A percentile compares a stretch with the other conserved stretches of the same genome.
Evolutionary conservation across 23 red algal species (phyloP).

Genomic region (Gracilaria domingensis): DNA sequence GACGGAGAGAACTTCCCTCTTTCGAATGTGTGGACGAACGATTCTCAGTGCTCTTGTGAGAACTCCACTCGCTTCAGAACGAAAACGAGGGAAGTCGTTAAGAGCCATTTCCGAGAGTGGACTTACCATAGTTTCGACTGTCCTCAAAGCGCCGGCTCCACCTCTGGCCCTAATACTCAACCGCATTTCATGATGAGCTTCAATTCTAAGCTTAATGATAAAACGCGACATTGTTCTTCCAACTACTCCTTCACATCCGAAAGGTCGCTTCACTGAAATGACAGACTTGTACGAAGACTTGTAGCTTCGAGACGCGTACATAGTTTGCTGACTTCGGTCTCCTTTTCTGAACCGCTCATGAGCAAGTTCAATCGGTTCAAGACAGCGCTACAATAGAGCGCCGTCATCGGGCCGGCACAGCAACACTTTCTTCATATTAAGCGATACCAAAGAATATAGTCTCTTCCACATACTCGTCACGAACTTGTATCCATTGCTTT

Average conservation of each 20-base stretch:
- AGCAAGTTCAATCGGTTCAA: slow-evolving; percentile 89
- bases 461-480: too few species aligned
- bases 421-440: too few species aligned
- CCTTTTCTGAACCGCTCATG: slow-evolving; percentile 88
- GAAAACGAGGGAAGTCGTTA: too few species aligned
- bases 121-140: slow-evolving; percentile 50
- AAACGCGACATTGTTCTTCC: slow-evolving; percentile 82
- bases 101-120: too few species aligned
- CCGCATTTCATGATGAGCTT: slow-evolving; percentile 81
- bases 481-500: too few species aligned
- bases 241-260: slow-evolving; percentile 65
- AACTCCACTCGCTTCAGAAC: too few species aligned
- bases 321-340: slow-evolving; percentile 52
- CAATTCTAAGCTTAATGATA: slow-evolving; percentile 83
- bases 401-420: slow-evolving; percentile 95
- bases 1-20: too few species aligned
- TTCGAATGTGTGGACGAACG: too few species aligned
- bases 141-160: slow-evolving; percentile 25
- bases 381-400: slow-evolving; percentile 74
- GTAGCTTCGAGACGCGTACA: slow-evolving; percentile 62
- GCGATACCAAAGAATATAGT: too few species aligned
- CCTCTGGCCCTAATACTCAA: slow-evolving; percentile 58
- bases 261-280: slow-evolving; percentile 58
- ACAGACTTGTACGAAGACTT: slow-evolving; percentile 72
- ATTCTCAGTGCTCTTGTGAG: too few species aligned